Conservation (phyloP, 371 early-diverging fungal genomes). For the Sporodiniella umbellata region DNA sequence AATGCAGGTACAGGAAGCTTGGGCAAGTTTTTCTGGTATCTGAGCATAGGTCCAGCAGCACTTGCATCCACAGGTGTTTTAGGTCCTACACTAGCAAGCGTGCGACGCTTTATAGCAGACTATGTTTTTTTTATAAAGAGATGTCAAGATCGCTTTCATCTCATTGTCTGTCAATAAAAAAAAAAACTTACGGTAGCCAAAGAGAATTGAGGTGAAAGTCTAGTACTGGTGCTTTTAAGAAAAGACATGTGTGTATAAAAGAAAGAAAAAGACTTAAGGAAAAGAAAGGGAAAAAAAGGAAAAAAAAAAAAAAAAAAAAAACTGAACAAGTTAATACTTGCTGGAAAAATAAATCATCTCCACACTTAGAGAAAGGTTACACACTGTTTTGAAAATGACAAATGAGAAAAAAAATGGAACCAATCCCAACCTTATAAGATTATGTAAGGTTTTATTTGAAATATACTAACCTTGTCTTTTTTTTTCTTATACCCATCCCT, state of each 20-base stretch:
- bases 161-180: not conserved
- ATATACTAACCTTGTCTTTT: no score
- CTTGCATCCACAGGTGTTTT: slow-evolving; percentile 45
- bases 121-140: not conserved
- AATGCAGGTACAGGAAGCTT: slow-evolving; percentile 90
- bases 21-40: slow-evolving; percentile 72
- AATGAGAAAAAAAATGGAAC: slow-evolving; percentile 2
- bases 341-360: slow-evolving; percentile 8
- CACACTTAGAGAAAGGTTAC: slow-evolving; percentile 5
- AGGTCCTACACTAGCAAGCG: slow-evolving; percentile 9
- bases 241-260: slow-evolving; percentile 12
- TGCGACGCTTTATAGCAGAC: not conserved
- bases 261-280: slow-evolving; percentile 6
- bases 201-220: slow-evolving; percentile 14
- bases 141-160: not conserved
- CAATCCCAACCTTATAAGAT: not conserved
- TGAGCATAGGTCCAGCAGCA: slow-evolving; percentile 59
- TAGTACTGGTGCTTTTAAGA: slow-evolving; percentile 9
- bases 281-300: slow-evolving; percentile 2
- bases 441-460: not conserved
- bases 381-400: slow-evolving; percentile 4
- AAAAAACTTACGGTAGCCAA: slow-evolving; percentile 18
- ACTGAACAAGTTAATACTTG: slow-evolving; percentile 16
- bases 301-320: slow-evolving; percentile 5
- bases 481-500: no score